A percentile compares a stretch with the other conserved stretches of the same genome.
Evolutionary conservation across 441 rosid genomes (phyloP).

Genomic region (Lepidium campestre): DNA sequence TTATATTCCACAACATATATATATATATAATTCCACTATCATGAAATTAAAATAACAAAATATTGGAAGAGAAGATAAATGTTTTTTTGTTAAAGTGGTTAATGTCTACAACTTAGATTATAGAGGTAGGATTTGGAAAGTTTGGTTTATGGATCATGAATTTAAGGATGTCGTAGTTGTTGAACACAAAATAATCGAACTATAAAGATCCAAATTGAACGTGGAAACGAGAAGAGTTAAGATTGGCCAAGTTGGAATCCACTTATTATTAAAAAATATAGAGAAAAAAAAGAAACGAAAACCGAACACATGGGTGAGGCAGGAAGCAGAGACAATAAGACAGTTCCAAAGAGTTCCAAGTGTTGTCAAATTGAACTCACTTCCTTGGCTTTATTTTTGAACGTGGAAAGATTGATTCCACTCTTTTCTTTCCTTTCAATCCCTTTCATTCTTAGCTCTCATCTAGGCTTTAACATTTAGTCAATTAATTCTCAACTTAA

Average conservation of each 20-base stretch:
- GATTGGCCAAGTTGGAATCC: slow-evolving; percentile 25
- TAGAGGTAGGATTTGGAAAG: no score
- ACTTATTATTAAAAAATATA: not conserved
- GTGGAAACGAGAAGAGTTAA: slow-evolving; percentile 4
- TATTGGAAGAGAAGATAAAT: no score
- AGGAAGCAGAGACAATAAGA: slow-evolving; percentile 21
- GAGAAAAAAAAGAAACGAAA: slow-evolving; percentile 7
- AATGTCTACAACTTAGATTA: no score
- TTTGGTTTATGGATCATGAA: no score
- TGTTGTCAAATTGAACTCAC: slow-evolving; percentile 29
- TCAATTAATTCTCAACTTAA: not conserved
- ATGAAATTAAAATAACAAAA: not conserved
- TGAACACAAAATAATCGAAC: not conserved
- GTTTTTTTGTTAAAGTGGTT: no score
- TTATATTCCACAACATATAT: not conserved
- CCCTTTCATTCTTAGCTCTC: slow-evolving; percentile 18
- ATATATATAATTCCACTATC: not conserved
- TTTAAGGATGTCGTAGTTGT: not conserved
- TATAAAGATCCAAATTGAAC: not conserved
- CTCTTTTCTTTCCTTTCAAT: slow-evolving; percentile 14
- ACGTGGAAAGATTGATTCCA: slow-evolving; percentile 29
- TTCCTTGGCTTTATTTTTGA: slow-evolving; percentile 14
- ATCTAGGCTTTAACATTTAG: not conserved
- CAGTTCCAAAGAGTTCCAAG: slow-evolving; percentile 21
- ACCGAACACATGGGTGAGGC: slow-evolving; percentile 24